Percentiles rank a stretch among this genome's conserved stretches.
Conservation (phyloP, 1,139 yeast genomes). For the Kluyveromyces marxianus region DNA sequence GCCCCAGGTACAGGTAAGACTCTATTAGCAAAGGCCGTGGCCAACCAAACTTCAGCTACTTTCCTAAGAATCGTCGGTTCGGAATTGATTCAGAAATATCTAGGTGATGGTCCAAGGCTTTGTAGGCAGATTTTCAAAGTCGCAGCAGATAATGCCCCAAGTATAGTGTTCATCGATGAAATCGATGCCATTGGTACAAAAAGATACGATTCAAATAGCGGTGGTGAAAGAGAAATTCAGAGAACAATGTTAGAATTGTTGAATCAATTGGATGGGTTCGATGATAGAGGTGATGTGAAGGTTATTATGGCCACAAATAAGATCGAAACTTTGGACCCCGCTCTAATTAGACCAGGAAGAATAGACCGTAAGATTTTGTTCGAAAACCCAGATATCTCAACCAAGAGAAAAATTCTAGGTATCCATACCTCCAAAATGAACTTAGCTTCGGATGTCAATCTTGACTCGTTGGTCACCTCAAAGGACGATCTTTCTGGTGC, state of each 20-base stretch:
- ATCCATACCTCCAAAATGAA: conserved; percentile 96
- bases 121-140: conserved; percentile 92
- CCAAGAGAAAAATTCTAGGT: conserved; percentile 86
- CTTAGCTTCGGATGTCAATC: conserved; percentile 75
- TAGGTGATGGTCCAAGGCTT: conserved; percentile 97
- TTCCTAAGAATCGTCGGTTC: conserved; percentile 95
- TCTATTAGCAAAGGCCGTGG: conserved; percentile 93
- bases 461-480: conserved; percentile 82
- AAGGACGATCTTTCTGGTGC: conserved; percentile 98
- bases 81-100: conserved; percentile 90
- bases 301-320: conserved; percentile 99
- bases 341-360: conserved; percentile 97
- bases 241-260: conserved; percentile 96
- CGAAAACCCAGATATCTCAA: conserved; percentile 90
- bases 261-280: conserved; percentile 96
- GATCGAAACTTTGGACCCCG: conserved; percentile 93
- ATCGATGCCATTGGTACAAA: conserved; percentile 98
- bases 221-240: conserved; percentile 97
- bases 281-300: conserved; percentile 96
- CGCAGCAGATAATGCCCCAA: conserved; percentile 96
- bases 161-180: conserved; percentile 96
- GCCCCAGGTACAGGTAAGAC: conserved; percentile 99
- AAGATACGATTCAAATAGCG: conserved; percentile 91
- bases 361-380: conserved; percentile 95
- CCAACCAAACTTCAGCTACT: conserved; percentile 95